Conservation (phyloP, 1,284 basidiomycete genomes). For the Ustilago nuda region DNA sequence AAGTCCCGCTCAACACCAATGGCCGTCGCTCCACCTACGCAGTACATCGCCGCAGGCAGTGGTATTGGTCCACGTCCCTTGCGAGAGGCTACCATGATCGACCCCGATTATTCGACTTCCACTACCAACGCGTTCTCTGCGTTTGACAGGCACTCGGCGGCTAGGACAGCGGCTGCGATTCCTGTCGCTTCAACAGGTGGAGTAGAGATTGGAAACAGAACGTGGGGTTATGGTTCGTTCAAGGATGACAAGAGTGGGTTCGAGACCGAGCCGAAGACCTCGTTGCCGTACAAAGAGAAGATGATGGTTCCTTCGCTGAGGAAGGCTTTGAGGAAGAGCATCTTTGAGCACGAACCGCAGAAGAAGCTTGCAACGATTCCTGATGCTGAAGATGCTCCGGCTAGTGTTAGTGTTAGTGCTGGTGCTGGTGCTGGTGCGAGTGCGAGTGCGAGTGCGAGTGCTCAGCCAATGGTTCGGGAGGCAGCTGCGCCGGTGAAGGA, state of each 20-base stretch:
- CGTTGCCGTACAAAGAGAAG: conserved; percentile 65
- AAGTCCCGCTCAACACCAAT: conserved; percentile 45
- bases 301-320: conserved; percentile 65
- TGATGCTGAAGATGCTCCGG: conserved; percentile 38
- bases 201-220: conserved; percentile 36
- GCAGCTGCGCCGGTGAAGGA: conserved; percentile 4
- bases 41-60: conserved; percentile 43
- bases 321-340: conserved; percentile 53
- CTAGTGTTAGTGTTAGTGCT: conserved; percentile 22
- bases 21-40: conserved; percentile 44
- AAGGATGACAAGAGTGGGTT: conserved; percentile 51
- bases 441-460: not conserved
- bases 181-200: conserved; percentile 17
- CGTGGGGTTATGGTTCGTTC: conserved; percentile 51
- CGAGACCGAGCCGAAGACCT: conserved; percentile 68
- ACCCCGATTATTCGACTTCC: conserved; percentile 26
- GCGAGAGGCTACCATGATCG: conserved; percentile 45
- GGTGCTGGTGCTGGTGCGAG: not conserved
- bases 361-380: conserved; percentile 47
- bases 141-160: conserved; percentile 35
- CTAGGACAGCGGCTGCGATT: conserved; percentile 7
- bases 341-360: conserved; percentile 31
- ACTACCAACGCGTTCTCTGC: conserved; percentile 27
- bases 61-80: conserved; percentile 45
- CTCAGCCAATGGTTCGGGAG: conserved; percentile 9